Conservation (phyloP, 78 protist genomes). For the Dictyostelium brefeldianum region DNA sequence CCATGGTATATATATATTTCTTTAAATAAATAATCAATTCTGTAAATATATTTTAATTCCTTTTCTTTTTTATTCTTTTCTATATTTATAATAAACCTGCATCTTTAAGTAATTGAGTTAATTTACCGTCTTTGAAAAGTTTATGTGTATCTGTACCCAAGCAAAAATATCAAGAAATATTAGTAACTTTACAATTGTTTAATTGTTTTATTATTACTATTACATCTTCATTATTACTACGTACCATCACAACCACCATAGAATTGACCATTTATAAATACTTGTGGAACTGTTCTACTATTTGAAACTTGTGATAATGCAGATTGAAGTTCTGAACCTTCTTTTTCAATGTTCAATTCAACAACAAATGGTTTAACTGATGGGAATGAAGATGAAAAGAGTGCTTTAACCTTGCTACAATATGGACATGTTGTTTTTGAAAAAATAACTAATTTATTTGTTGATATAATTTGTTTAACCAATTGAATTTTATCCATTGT, state of each 20-base stretch:
- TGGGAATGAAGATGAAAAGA: background rate
- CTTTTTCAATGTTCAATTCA: constrained; percentile 1
- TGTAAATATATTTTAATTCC: background rate
- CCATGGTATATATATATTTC: background rate
- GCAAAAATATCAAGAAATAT: too few species aligned
- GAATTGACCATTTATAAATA: constrained; percentile 55
- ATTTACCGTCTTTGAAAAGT: constrained; percentile 7
- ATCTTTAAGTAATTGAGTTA: constrained; percentile 36
- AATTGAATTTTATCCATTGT: background rate
- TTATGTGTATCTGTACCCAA: constrained; percentile 14
- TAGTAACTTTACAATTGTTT: too few species aligned
- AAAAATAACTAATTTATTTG: constrained; percentile 45
- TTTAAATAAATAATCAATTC: background rate
- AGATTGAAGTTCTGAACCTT: constrained; percentile 12
- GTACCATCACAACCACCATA: constrained; percentile 72
- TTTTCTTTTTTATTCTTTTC: background rate
- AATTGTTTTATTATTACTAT: too few species aligned
- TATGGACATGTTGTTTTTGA: constrained; percentile 48
- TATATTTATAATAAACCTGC: constrained; percentile 18
- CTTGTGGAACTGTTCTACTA: constrained; percentile 44
- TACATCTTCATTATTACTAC: too few species aligned
- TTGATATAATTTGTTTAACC: constrained; percentile 13
- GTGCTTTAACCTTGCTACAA: background rate
- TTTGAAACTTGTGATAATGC: background rate
- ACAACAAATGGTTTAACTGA: constrained; percentile 15